Evolutionary conservation across 768 basidiomycete genomes (phyloP), one percentile per base, ranked within the genome.

Genomic region (Mycena galericulata): DNA sequence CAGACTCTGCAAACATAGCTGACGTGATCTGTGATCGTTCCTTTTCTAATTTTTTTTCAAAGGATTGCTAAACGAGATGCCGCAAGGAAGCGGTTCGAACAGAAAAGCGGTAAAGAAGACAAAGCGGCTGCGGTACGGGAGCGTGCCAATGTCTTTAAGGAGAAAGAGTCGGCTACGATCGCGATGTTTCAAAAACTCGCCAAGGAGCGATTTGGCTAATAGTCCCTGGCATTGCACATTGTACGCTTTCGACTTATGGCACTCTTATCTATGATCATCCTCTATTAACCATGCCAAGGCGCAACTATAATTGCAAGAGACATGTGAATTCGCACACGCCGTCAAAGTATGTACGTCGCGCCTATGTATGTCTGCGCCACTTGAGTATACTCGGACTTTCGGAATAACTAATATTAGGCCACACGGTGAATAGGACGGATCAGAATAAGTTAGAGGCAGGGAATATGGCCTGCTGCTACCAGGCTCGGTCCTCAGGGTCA

Each of bases 181-280:
- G 95, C 95, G 64, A 97, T 96, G 95, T 96, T 98, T 79, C 93
- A 93, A 79, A 89, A 92, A 71, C 81, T 97, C 76, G 96, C 96
- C n/a, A 95, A 93, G 77, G 86, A 93, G 74, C 84, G 93, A 62
- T 97, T 94, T 72, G 95, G 95, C 32, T 95, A 78, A 86, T 26
- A 32, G 34, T 54, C 22, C 50, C 32, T 34, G 50, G 18, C 18
- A n/a, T 53, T 7, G 24, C 14, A 8, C 4, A 20, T 14, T 7
- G 14, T 12, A 9, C n/a, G 49, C n/a, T 27, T 49, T 22, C 47
- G 27, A 49, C 15, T 26, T 14, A 24, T 46, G 45, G 8, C 9
- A 3, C 20, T 24, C 7, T 14, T 22, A 4, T 24, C 20, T 24
- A 22, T 6, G 14, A 22, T 46, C 24, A n/a, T n/a, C n/a, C n/a